Base-by-base conservation (phyloP, 1,284 basidiomycete species). In the Cerioporus squamosus region DNA sequence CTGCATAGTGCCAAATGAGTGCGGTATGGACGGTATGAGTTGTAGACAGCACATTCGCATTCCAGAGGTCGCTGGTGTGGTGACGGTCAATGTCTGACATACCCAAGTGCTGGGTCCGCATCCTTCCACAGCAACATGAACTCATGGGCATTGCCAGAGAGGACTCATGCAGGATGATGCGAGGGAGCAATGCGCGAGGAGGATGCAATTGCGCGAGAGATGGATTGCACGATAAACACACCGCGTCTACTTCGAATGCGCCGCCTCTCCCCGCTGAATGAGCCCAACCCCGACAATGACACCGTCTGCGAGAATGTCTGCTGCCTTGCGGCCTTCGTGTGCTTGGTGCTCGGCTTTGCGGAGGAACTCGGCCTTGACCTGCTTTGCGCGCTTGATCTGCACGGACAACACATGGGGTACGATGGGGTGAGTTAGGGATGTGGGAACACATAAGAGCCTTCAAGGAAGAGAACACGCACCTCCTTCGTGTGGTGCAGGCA, bases 401-500 rank as follows among this genome's bases (percentile, higher is more conserved):
- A 24, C 49, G 40, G 46, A 22, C 55, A 33, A 23, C 5, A 45
- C 14, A 51, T 18, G 26, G 22, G 6, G 40, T 5, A 43, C 14
- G 33, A 10, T 5, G 33, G 33, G 12, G 20, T n/a, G 6, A 15
- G 31, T 10, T 15, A 8, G 49, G 44, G 15, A 52, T 57, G 23
- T 59, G 53, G 48, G 44, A 15, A 51, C 56, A 23, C 58, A 59
- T 24, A 39, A 18, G n/a, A 14, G 36, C 36, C 51, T 39, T 36
- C 54, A 45, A 49, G 40, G 45, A 38, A 43, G 29, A 50, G 29
- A 22, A 18, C 17, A 71, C 77, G 66, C 62, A 95, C 95, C 86
- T 97, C 95, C 75, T 97, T 94, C 44, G 85, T 89, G 71, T 91
- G 88, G 74, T 97, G 95, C 59, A 98, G 78, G 75, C 96, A 98